Evolutionary conservation across 1,139 yeast species (phyloP).

Genomic region (Debaryomyces sp.): DNA sequence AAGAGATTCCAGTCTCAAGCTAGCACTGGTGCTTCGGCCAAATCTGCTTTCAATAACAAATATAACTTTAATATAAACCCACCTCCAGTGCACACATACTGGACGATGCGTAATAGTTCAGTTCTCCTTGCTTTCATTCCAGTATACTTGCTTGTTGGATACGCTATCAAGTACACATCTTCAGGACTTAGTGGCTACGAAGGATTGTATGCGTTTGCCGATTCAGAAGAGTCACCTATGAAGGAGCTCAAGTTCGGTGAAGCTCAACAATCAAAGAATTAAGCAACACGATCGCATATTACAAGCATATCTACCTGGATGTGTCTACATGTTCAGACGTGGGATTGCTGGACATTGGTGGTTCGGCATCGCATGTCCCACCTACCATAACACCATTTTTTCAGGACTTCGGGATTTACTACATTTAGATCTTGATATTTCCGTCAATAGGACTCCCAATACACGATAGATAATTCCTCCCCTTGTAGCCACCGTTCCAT

Average conservation of each 20-base stretch:
- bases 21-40: slow-evolving; percentile 20
- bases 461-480: background rate
- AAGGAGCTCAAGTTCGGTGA: slow-evolving; percentile 42
- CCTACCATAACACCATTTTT: background rate
- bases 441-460: slow-evolving; percentile 3
- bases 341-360: background rate
- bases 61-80: slow-evolving; percentile 47
- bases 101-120: slow-evolving; percentile 44
- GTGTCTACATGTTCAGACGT: background rate
- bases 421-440: background rate
- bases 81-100: slow-evolving; percentile 52
- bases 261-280: slow-evolving; percentile 27
- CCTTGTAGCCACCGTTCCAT: background rate
- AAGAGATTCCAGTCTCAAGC: slow-evolving; percentile 41
- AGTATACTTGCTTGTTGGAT: slow-evolving; percentile 37
- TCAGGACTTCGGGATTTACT: background rate
- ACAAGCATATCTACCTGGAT: background rate
- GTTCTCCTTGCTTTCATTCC: slow-evolving; percentile 45
- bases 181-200: slow-evolving; percentile 32
- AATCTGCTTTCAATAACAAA: slow-evolving; percentile 43
- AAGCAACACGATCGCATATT: background rate
- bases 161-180: slow-evolving; percentile 37
- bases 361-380: background rate
- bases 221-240: slow-evolving; percentile 42
- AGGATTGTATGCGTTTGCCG: slow-evolving; percentile 38